A percentile compares a stretch with the other conserved stretches of the same genome.
Conservation (phyloP, 768 basidiomycete genomes). For the Russula sp. region DNA sequence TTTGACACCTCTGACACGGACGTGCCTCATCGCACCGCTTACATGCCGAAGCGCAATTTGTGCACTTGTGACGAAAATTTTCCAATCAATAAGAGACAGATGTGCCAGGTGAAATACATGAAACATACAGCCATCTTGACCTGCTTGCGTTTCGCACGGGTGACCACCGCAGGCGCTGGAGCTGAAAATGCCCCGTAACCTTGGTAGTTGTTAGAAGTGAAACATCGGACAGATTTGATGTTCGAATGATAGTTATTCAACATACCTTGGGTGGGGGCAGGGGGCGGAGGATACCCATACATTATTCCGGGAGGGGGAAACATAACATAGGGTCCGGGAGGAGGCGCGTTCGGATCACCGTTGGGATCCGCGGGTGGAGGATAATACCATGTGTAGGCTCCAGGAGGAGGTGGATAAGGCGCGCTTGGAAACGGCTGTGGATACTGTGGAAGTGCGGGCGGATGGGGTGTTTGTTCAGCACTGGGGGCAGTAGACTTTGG, state of each 20-base stretch:
- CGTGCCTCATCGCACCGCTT: slow-evolving; percentile 54
- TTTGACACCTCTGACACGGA: slow-evolving; percentile 58
- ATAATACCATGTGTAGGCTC: slow-evolving; percentile 24
- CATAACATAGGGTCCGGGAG: slow-evolving; percentile 21
- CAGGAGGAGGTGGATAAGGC: slow-evolving; percentile 20
- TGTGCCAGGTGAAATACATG: background rate
- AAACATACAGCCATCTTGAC: slow-evolving; percentile 53
- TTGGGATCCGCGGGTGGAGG: slow-evolving; percentile 22
- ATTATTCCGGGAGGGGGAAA: slow-evolving; percentile 23
- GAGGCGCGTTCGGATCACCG: slow-evolving; percentile 18
- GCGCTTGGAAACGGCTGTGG: slow-evolving; percentile 18
- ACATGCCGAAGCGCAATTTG: slow-evolving; percentile 52
- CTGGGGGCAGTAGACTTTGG: slow-evolving; percentile 12
- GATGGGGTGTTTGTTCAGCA: slow-evolving; percentile 15
- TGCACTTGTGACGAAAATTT: slow-evolving; percentile 36
- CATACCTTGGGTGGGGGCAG: slow-evolving; percentile 22
- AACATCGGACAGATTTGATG: background rate
- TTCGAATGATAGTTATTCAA: background rate
- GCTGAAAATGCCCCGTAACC: slow-evolving; percentile 26
- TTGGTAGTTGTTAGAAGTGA: background rate
- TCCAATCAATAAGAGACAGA: slow-evolving; percentile 10
- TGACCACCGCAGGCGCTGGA: slow-evolving; percentile 27
- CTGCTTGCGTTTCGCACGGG: slow-evolving; percentile 45
- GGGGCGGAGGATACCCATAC: slow-evolving; percentile 27
- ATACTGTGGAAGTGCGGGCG: slow-evolving; percentile 19